Evolutionary conservation across 139 green algal genomes (phyloP).

Genomic region (Volvox reticuliferus): DNA sequence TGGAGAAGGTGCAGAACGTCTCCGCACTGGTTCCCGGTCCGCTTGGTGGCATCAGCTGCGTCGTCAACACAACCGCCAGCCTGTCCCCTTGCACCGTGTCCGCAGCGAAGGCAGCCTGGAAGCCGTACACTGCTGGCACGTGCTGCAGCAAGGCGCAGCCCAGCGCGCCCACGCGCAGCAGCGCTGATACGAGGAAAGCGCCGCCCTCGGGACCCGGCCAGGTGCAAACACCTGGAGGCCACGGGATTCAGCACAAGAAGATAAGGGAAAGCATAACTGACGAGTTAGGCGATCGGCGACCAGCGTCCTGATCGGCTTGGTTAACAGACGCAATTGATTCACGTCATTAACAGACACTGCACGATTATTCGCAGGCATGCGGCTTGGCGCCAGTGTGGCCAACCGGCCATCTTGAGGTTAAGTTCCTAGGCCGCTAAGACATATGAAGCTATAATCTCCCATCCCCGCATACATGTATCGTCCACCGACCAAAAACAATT

Average conservation of each 20-base stretch:
- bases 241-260: neutral
- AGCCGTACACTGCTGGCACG: slow-evolving; percentile 49
- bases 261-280: neutral
- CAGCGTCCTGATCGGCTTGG: neutral
- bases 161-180: slow-evolving; percentile 65
- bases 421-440: no score
- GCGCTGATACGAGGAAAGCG: slow-evolving; percentile 60
- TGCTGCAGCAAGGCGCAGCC: slow-evolving; percentile 50
- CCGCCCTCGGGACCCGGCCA: slow-evolving; percentile 65
- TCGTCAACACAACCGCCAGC: slow-evolving; percentile 42
- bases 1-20: slow-evolving; percentile 8
- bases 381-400: neutral
- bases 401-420: neutral
- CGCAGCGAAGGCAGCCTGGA: slow-evolving; percentile 43
- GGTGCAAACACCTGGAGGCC: slow-evolving; percentile 48
- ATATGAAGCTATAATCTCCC: no score
- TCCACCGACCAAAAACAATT: no score
- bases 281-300: neutral
- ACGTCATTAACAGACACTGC: neutral
- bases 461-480: no score
- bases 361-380: neutral
- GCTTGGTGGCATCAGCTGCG: slow-evolving; percentile 52
- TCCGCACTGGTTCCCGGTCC: neutral
- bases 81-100: slow-evolving; percentile 28
- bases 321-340: neutral